These are phyloP conservation scores for Candida gorgasii DNA, from an alignment of 805 yeast genomes.

Conservation along the genomic window DNA sequence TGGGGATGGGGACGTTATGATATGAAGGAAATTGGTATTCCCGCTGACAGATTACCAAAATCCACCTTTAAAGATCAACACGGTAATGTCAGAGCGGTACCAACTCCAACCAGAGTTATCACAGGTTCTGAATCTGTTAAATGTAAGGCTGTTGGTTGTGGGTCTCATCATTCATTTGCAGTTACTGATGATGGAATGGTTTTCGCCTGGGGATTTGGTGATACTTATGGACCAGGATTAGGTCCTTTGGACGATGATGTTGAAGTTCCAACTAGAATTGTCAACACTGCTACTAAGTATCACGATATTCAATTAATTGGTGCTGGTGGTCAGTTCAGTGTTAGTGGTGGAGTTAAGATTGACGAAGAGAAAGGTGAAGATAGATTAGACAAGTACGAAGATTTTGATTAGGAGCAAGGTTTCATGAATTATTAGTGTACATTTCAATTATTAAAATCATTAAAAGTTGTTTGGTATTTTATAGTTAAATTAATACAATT, in stretches of 20 bases:
- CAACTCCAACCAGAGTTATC: conserved; percentile 72
- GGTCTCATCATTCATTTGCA: conserved; percentile 92
- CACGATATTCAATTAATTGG: conserved; percentile 71
- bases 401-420: conserved; percentile 40
- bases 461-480: neutral
- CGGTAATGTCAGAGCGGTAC: conserved; percentile 81
- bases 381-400: conserved; percentile 53
- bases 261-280: conserved; percentile 82
- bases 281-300: conserved; percentile 88
- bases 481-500: neutral
- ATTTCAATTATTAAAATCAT: too few relatives aligned
- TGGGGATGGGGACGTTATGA: conserved; percentile 90
- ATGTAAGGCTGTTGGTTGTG: conserved; percentile 61
- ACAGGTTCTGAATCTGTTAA: conserved; percentile 33
- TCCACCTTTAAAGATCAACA: conserved; percentile 75
- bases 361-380: conserved; percentile 50
- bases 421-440: neutral
- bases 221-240: conserved; percentile 92
- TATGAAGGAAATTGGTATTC: conserved; percentile 89
- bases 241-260: conserved; percentile 91
- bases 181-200: conserved; percentile 80
- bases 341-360: conserved; percentile 77
- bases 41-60: conserved; percentile 63
- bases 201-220: conserved; percentile 98
- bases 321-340: conserved; percentile 97